phyloP scores from a whole-genome alignment of 345 rosid genomes.

The Citrus sp. region DNA sequence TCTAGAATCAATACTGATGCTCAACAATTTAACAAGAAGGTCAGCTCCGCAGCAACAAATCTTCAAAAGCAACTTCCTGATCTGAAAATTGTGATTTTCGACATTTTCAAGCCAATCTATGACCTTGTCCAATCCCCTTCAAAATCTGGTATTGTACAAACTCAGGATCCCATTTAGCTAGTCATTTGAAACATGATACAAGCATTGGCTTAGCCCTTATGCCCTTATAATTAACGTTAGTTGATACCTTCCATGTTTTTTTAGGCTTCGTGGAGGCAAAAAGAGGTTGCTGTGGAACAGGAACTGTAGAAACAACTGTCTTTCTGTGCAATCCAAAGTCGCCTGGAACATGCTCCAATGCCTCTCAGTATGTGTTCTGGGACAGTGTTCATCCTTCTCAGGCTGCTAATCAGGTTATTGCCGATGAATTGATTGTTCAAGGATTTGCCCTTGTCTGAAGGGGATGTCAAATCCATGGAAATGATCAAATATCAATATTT shows the following conservation, averaged over 20 bases:
- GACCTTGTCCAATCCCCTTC: constrained; percentile 64
- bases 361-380: constrained; percentile 84
- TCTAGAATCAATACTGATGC: constrained; percentile 63
- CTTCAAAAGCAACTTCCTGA: constrained; percentile 73
- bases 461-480: neutral
- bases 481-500: neutral
- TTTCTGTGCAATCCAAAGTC: constrained; percentile 75
- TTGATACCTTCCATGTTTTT: neutral
- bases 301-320: constrained; percentile 67
- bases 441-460: constrained; percentile 62
- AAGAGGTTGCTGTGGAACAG: constrained; percentile 95
- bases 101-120: constrained; percentile 70
- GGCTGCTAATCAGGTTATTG: constrained; percentile 85
- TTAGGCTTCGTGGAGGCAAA: constrained; percentile 76
- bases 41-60: constrained; percentile 48
- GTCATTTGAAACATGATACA: neutral
- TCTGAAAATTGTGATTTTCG: constrained; percentile 70
- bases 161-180: neutral
- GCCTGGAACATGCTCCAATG: constrained; percentile 77
- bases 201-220: neutral
- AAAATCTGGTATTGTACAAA: constrained; percentile 35
- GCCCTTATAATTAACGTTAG: neutral
- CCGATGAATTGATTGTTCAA: constrained; percentile 51
- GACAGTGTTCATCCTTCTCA: constrained; percentile 93
- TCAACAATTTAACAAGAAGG: constrained; percentile 70